Base-by-base conservation (phyloP, 1,284 basidiomycete genomes). In the Leccinum fuscescens region DNA sequence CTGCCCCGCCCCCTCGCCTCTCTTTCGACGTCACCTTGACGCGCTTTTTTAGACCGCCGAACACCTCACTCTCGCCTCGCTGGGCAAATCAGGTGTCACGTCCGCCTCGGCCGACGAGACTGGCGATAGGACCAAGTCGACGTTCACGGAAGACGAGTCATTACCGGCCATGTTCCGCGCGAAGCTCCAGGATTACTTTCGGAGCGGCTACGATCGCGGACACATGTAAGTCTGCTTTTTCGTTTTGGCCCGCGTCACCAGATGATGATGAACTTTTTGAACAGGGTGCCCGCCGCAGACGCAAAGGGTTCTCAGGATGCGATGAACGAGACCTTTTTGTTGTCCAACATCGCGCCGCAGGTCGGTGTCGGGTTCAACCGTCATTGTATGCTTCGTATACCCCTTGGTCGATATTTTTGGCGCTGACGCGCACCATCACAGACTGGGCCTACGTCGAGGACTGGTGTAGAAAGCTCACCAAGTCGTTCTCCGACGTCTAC, bases 381-480 rank as follows among this genome's bases (percentile, higher is more conserved):
- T 57, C 94, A 99, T 73, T 99, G 94, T 93, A 68, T 63, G 86
- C 75, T 7, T 22, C n/a, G 11, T 12, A n/a, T n/a, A 0, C 17
- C 6, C 14, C 8, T 17, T 6, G 14, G 14, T 9, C 15, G 27
- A 6, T 6, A 15, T 14, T 29, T 31, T 27, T 22, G 3, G 4
- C 15, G 35, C 9, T 56, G 24, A 55, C 22, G 12, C 17, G 2
- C n/a, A 2, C 7, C 37, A 17, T 4, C 4, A 44, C 62, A 96
- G 93, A 97, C 73, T 98, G 95, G 96, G 95, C 95, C 8, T 97
- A 96, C 73, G 76, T 96, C 9, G 97, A 99, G 76, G 91, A 97
- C 69, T 99, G 96, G 88, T 96, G 94, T 73, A 84, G 97, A 29
- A 83, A 90, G 8, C 82, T 99, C 49, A 98, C 96, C 0, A 82